These are phyloP conservation scores for Aspergillus luchuensis DNA, from an alignment of 2,329 filamentous ascomycete genomes.

Conservation along the genomic window DNA sequence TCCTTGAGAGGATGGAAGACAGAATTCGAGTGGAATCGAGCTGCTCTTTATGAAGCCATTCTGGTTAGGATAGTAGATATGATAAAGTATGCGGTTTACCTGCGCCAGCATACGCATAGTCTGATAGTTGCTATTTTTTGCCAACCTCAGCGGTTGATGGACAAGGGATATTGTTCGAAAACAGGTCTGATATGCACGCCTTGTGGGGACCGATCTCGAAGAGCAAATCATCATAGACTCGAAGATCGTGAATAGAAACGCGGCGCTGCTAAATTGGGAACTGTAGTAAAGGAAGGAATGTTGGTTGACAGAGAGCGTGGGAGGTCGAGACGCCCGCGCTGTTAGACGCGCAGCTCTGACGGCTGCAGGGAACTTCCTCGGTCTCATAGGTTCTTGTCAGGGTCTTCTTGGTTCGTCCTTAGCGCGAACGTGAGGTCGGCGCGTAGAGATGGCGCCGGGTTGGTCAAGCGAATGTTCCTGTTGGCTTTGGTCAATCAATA, in stretches of 20 bases:
- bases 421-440: background rate
- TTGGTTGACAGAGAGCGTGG: background rate
- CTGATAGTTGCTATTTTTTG: background rate
- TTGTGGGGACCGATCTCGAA: background rate
- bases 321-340: background rate
- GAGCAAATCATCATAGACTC: background rate
- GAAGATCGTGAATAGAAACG: background rate
- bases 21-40: background rate
- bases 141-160: background rate
- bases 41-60: background rate
- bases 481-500: no score
- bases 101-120: background rate
- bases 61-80: background rate
- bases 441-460: background rate
- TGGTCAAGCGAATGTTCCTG: no score
- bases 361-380: background rate
- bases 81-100: background rate
- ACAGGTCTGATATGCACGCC: background rate
- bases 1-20: background rate
- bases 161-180: background rate
- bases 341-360: background rate
- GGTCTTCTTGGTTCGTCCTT: background rate
- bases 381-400: background rate
- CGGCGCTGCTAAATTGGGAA: background rate
- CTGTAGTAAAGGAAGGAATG: background rate